A percentile compares a stretch with the other conserved stretches of the same genome.
Evolutionary conservation across 176 grass and related monocot species (phyloP).

Genomic region (Calamus simplicifolius): DNA sequence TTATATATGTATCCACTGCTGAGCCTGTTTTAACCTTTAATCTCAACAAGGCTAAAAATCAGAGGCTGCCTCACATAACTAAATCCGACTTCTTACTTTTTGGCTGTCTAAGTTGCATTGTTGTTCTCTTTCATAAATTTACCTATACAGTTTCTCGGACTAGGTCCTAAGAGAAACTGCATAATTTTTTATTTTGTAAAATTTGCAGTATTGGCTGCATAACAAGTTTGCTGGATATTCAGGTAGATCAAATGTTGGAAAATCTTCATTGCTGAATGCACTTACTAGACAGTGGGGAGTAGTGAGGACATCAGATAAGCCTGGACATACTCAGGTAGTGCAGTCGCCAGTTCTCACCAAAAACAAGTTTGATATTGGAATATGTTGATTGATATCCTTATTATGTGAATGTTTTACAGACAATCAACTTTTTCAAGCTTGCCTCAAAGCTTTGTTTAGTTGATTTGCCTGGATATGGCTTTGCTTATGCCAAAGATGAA

Average conservation of each 20-base stretch:
- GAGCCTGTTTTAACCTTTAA: no score
- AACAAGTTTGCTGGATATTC: conserved; percentile 5
- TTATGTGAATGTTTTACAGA: conserved; percentile 29
- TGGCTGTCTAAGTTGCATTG: no score
- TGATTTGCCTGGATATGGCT: conserved; percentile 96
- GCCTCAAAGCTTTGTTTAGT: conserved; percentile 78
- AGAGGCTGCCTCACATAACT: no score
- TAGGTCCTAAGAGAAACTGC: no score
- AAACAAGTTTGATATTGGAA: neutral
- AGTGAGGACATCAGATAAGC: conserved; percentile 92
- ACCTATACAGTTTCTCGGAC: no score
- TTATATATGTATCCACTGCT: no score
- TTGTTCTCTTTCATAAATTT: no score
- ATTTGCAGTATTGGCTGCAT: neutral
- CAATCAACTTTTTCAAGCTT: conserved; percentile 86
- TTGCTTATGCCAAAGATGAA: conserved; percentile 99
- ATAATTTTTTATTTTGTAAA: neutral
- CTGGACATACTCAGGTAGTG: conserved; percentile 92
- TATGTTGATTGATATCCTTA: conserved; percentile 5
- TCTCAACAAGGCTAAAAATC: no score
- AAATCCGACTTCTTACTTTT: no score
- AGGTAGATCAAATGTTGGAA: conserved; percentile 94
- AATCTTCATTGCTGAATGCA: conserved; percentile 86
- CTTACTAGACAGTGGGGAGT: conserved; percentile 96
- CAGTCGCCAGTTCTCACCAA: neutral